phyloP scores from a whole-genome alignment of 1,139 yeast genomes.

The Waltiozyma sp. region DNA sequence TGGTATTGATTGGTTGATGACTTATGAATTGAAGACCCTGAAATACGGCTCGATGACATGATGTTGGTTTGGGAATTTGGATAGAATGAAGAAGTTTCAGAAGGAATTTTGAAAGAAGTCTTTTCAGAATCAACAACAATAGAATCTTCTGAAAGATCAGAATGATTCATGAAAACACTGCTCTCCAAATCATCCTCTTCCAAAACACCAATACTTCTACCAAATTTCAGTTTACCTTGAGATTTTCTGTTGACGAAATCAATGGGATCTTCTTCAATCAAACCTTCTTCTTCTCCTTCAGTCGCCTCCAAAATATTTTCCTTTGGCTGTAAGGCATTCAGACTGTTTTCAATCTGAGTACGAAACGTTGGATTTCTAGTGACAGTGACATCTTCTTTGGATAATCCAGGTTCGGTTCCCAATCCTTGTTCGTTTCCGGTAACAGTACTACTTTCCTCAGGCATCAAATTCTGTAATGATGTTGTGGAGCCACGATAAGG shows the following conservation, averaged over 20 bases:
- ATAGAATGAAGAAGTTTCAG: background rate
- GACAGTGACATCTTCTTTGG: slow-evolving; percentile 1
- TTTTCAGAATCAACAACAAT: too few relatives aligned
- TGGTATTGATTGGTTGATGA: background rate
- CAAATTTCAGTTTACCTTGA: slow-evolving; percentile 2
- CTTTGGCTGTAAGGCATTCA: slow-evolving; percentile 13
- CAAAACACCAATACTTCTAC: slow-evolving; percentile 5
- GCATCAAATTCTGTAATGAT: background rate
- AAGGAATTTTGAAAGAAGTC: background rate
- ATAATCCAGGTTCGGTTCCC: background rate
- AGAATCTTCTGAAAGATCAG: too few relatives aligned
- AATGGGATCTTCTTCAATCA: slow-evolving; percentile 6
- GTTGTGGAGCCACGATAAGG: slow-evolving; percentile 5
- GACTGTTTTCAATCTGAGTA: slow-evolving; percentile 15
- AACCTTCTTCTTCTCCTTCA: background rate
- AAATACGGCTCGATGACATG: background rate
- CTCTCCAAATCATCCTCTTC: slow-evolving; percentile 4
- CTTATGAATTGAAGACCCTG: background rate
- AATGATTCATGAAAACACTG: background rate
- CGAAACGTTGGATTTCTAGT: slow-evolving; percentile 15
- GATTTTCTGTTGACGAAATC: slow-evolving; percentile 8
- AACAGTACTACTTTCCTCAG: background rate
- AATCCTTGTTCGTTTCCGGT: background rate
- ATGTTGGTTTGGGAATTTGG: background rate
- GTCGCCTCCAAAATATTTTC: background rate